These are phyloP conservation scores for Hirschfeldia incana DNA, from an alignment of 345 rosid species.

Conservation along the genomic window DNA sequence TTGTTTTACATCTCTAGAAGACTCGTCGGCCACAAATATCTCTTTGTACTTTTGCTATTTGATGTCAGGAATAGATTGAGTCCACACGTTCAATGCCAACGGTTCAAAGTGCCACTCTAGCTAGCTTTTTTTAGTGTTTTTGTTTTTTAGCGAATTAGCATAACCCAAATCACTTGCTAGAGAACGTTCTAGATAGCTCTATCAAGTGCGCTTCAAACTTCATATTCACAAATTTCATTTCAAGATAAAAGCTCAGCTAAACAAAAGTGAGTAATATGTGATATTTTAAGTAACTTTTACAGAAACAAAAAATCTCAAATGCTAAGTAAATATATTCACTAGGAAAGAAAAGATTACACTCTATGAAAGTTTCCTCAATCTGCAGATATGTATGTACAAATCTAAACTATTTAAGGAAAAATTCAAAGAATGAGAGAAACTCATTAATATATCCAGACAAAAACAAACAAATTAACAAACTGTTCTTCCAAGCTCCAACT, in stretches of 20 bases:
- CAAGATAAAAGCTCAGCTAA: background rate
- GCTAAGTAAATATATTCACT: slow-evolving; percentile 14
- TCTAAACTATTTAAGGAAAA: slow-evolving; percentile 21
- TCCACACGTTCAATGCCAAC: background rate
- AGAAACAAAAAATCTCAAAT: background rate
- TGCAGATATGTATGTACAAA: slow-evolving; percentile 15
- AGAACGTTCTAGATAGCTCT: background rate
- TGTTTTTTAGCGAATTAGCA: background rate
- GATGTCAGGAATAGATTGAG: background rate
- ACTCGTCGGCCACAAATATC: background rate
- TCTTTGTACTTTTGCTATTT: background rate
- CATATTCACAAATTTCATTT: background rate
- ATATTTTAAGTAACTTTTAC: background rate
- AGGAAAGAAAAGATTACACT: background rate
- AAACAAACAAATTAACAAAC: slow-evolving; percentile 26
- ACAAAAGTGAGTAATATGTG: background rate
- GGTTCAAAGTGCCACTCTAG: background rate
- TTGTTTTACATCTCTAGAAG: slow-evolving; percentile 56
- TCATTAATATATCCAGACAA: slow-evolving; percentile 27
- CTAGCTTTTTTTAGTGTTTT: background rate
- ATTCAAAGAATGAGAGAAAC: slow-evolving; percentile 22
- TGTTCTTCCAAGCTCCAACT: slow-evolving; percentile 44
- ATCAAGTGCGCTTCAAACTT: background rate
- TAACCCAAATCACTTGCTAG: background rate
- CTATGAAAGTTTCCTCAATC: slow-evolving; percentile 26